Percentiles rank a stretch among this genome's conserved stretches.
phyloP scores from a whole-genome alignment of 805 yeast species.

The Yamadazyma tumulicola region DNA sequence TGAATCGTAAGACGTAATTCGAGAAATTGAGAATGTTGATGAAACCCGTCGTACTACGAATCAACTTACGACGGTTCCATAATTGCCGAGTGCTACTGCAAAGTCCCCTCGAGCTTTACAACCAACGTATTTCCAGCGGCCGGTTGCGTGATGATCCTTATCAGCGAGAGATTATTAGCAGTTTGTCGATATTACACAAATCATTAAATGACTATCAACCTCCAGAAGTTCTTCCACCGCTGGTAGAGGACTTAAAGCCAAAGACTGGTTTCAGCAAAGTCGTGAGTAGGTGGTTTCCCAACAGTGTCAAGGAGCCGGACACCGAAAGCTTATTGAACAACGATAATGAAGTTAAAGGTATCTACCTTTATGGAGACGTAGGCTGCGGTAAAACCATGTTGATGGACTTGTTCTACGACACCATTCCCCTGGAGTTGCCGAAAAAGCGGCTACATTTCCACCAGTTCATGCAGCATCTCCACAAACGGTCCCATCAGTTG shows the following conservation, averaged over 20 bases:
- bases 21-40: too few species aligned
- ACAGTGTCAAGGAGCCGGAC: slow-evolving; percentile 9
- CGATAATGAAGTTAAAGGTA: slow-evolving; percentile 60
- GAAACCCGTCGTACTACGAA: too few species aligned
- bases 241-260: slow-evolving; percentile 49
- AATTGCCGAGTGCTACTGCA: background rate
- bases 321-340: slow-evolving; percentile 13
- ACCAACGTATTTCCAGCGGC: slow-evolving; percentile 45
- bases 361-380: slow-evolving; percentile 93
- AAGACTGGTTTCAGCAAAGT: slow-evolving; percentile 41
- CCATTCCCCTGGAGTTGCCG: slow-evolving; percentile 74
- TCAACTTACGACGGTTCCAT: background rate
- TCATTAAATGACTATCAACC: slow-evolving; percentile 57
- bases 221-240: slow-evolving; percentile 53
- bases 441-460: slow-evolving; percentile 89
- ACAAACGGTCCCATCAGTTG: slow-evolving; percentile 79
- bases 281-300: slow-evolving; percentile 15
- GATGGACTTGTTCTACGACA: slow-evolving; percentile 89
- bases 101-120: slow-evolving; percentile 42
- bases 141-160: slow-evolving; percentile 68
- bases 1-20: too few species aligned
- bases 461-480: slow-evolving; percentile 93
- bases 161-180: slow-evolving; percentile 70
- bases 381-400: slow-evolving; percentile 99
- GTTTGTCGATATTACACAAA: slow-evolving; percentile 57